These are phyloP conservation scores for Boletus tylopilopsis DNA, from an alignment of 768 basidiomycete species.

Conservation along the genomic window DNA sequence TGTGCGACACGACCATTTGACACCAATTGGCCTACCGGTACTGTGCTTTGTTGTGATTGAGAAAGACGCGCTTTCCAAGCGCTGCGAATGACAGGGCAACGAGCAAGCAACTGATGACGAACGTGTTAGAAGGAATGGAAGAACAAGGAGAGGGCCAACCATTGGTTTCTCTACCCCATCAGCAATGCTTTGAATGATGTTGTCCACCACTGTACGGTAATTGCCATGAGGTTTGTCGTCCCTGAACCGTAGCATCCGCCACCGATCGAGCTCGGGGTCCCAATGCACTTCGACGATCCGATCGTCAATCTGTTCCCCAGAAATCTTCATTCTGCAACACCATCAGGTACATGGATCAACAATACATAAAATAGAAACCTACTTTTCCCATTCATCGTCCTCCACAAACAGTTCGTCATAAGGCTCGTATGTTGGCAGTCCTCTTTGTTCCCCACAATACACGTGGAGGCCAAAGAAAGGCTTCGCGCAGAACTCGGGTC, in stretches of 20 bases:
- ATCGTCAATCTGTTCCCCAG: slow-evolving; percentile 88
- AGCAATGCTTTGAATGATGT: slow-evolving; percentile 85
- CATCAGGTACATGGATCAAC: slow-evolving; percentile 1
- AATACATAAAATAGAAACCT: slow-evolving; percentile 30
- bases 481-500: slow-evolving; percentile 81
- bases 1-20: slow-evolving; percentile 24
- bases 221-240: slow-evolving; percentile 95
- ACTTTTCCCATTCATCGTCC: slow-evolving; percentile 94
- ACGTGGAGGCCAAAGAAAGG: slow-evolving; percentile 81
- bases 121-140: slow-evolving; percentile 9
- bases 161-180: slow-evolving; percentile 91
- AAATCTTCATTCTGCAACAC: slow-evolving; percentile 67
- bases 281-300: slow-evolving; percentile 93
- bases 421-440: slow-evolving; percentile 62
- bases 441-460: slow-evolving; percentile 69
- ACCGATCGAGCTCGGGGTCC: slow-evolving; percentile 61
- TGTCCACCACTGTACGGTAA: slow-evolving; percentile 77
- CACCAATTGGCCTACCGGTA: slow-evolving; percentile 14
- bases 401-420: slow-evolving; percentile 84
- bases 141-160: slow-evolving; percentile 44
- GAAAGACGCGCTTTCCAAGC: slow-evolving; percentile 70
- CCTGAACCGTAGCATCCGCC: slow-evolving; percentile 92
- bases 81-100: slow-evolving; percentile 58
- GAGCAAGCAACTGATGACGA: slow-evolving; percentile 57
- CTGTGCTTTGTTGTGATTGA: slow-evolving; percentile 31